Evolutionary conservation across 495 filamentous ascomycete genomes (phyloP).

Genomic region (Amniculicola lignicola): DNA sequence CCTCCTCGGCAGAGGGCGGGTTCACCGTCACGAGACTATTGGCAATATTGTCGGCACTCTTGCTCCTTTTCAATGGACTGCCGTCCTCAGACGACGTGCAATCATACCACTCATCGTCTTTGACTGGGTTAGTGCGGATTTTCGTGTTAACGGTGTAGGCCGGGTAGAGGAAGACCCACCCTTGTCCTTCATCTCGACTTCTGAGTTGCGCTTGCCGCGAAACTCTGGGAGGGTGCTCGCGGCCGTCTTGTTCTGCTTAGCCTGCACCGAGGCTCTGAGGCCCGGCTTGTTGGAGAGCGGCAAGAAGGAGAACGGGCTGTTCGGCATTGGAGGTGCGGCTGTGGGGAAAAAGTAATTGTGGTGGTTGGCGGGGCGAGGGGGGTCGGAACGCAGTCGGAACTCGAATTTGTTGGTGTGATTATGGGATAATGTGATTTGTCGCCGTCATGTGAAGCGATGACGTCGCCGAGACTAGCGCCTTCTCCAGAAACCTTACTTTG

Average conservation of each 20-base stretch:
- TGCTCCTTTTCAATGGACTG: neutral
- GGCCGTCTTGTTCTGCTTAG: neutral
- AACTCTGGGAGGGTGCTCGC: neutral
- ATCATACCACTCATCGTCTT: slow-evolving; percentile 15
- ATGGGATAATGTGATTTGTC: neutral
- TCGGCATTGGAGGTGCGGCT: neutral
- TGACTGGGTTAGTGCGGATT: neutral
- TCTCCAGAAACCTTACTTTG: too few relatives aligned
- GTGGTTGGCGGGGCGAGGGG: neutral
- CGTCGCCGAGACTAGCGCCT: too few relatives aligned
- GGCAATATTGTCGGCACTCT: neutral
- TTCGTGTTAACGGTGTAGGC: neutral
- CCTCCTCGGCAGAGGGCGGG: neutral
- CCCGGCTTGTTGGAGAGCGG: neutral
- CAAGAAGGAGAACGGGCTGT: neutral
- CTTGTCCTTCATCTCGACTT: neutral
- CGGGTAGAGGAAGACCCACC: neutral
- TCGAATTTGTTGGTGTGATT: neutral
- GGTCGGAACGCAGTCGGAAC: too few relatives aligned
- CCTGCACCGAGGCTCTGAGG: neutral
- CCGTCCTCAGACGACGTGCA: neutral
- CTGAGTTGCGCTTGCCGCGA: neutral
- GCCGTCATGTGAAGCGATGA: neutral
- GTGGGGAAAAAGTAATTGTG: neutral
- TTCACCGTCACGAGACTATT: neutral